Conservation (phyloP, 768 basidiomycete genomes). For the Mycena galericulata region DNA sequence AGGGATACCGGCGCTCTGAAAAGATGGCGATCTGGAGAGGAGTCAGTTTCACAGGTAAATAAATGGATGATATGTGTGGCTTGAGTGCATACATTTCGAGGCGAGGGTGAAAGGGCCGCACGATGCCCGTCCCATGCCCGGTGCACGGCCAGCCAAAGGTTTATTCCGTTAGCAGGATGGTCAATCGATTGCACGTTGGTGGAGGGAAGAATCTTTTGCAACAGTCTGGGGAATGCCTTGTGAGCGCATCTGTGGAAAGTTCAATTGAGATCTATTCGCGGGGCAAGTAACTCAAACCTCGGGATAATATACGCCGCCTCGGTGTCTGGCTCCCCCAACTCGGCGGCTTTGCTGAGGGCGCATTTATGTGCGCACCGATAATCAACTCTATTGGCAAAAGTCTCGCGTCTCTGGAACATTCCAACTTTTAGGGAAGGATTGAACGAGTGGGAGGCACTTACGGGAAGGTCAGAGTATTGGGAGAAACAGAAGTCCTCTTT, state of each 20-base stretch:
- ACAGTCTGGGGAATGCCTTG: neutral
- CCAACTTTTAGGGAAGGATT: too few relatives aligned
- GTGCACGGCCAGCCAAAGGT: neutral
- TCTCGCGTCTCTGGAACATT: neutral
- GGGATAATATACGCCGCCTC: neutral
- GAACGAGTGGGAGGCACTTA: too few relatives aligned
- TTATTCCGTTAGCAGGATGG: neutral
- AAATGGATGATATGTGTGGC: too few relatives aligned
- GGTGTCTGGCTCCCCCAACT: neutral
- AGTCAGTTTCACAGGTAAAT: too few relatives aligned
- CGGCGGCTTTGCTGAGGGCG: neutral
- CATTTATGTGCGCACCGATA: neutral
- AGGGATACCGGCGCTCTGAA: too few relatives aligned
- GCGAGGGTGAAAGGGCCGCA: too few relatives aligned
- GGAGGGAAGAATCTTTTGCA: neutral
- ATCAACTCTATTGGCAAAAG: neutral
- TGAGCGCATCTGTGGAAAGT: neutral
- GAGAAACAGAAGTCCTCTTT: too few relatives aligned
- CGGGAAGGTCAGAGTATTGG: too few relatives aligned
- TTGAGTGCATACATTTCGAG: too few relatives aligned
- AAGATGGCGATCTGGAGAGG: too few relatives aligned
- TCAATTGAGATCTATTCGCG: neutral
- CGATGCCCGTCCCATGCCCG: neutral
- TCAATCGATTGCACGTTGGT: neutral
- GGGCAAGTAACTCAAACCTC: neutral